Evolutionary conservation across 148 eudicot genomes (phyloP).

Genomic region (Fallopia convolvulus): DNA sequence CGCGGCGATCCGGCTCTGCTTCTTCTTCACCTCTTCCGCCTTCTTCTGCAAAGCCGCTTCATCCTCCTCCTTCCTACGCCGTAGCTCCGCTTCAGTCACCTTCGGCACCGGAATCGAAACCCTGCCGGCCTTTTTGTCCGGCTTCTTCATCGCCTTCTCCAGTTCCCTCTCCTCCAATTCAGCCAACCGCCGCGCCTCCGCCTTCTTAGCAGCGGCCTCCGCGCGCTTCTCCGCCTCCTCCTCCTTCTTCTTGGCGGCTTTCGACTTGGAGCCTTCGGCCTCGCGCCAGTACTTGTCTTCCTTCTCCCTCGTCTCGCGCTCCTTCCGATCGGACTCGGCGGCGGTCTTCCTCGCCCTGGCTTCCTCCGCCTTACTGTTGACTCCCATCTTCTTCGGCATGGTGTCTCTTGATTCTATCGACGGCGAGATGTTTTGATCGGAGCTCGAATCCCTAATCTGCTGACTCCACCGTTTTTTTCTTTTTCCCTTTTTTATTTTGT

Average conservation of each 20-base stretch:
- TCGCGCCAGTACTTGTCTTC: conserved; percentile 92
- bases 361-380: conserved; percentile 87
- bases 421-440: neutral
- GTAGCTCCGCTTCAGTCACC: conserved; percentile 73
- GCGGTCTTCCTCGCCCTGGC: conserved; percentile 61
- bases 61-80: conserved; percentile 48
- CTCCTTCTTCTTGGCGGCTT: conserved; percentile 81
- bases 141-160: conserved; percentile 55
- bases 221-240: conserved; percentile 83
- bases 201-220: conserved; percentile 65
- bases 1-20: conserved; percentile 51
- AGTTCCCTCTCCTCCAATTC: conserved; percentile 76
- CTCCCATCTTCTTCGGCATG: conserved; percentile 96
- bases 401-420: neutral
- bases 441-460: neutral
- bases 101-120: conserved; percentile 55
- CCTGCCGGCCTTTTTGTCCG: conserved; percentile 74
- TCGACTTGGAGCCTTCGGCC: conserved; percentile 81
- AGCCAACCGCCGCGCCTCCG: conserved; percentile 75
- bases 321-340: conserved; percentile 60
- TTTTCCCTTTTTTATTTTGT: neutral
- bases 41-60: conserved; percentile 36
- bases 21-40: conserved; percentile 74
- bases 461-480: neutral
- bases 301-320: conserved; percentile 41